Percentiles rank a stretch among this genome's conserved stretches.
Evolutionary conservation across 108 stramenopile species (phyloP).

Genomic region (Conticribra guillardii): DNA sequence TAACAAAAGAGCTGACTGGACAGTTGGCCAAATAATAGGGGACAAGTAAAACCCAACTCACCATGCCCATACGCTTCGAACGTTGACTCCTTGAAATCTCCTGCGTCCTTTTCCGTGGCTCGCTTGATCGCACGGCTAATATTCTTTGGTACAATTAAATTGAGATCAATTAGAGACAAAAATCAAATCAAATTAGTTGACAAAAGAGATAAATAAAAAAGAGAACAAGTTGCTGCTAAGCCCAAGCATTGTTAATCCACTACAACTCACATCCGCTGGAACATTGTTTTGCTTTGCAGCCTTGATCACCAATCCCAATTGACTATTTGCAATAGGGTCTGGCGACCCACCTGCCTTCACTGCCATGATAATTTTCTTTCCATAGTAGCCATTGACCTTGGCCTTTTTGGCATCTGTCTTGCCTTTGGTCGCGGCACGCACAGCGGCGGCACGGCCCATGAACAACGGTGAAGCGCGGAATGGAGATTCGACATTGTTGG

Average conservation of each 20-base stretch:
- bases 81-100: conserved; percentile 79
- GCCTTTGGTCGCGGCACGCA: conserved; percentile 84
- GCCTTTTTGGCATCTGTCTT: conserved; percentile 91
- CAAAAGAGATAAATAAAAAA: too few relatives aligned
- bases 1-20: too few relatives aligned
- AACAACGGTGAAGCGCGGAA: conserved; percentile 50
- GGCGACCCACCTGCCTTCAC: conserved; percentile 85
- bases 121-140: conserved; percentile 89
- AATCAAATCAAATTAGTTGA: not conserved
- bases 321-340: conserved; percentile 79
- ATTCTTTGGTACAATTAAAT: conserved; percentile 42
- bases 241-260: too few relatives aligned
- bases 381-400: conserved; percentile 82
- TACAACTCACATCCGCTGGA: conserved; percentile 81
- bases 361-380: conserved; percentile 92
- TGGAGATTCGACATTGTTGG: conserved; percentile 1
- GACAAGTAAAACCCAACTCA: too few relatives aligned
- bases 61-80: conserved; percentile 83
- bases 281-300: conserved; percentile 84
- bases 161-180: conserved; percentile 1
- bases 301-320: conserved; percentile 77
- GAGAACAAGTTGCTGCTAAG: too few relatives aligned
- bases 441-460: conserved; percentile 92
- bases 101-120: conserved; percentile 77
- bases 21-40: too few relatives aligned